Conservation (phyloP, 1,284 basidiomycete genomes). For the Mrakiaceae sp. region DNA sequence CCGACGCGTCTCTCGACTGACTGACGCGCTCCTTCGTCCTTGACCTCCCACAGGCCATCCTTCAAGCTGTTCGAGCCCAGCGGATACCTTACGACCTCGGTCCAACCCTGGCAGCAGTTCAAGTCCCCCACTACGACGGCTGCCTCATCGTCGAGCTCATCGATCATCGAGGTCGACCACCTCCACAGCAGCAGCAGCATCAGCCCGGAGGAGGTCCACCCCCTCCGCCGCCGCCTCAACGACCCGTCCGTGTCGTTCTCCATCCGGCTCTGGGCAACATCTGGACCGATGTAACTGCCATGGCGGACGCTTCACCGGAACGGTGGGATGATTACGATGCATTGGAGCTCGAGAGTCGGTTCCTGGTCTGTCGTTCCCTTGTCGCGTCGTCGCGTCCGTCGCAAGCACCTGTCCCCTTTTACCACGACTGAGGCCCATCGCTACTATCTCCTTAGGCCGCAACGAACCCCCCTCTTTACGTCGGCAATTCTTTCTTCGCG, state of each 20-base stretch:
- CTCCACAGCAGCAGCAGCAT: background rate
- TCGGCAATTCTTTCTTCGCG: conserved; percentile 34
- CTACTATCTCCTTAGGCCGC: conserved; percentile 29
- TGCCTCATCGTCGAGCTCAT: conserved; percentile 37
- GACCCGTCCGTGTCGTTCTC: conserved; percentile 31
- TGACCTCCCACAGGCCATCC: conserved; percentile 27
- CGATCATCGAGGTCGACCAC: conserved; percentile 26
- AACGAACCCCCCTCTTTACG: conserved; percentile 34
- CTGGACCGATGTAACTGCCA: conserved; percentile 30
- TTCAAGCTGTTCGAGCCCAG: conserved; percentile 34
- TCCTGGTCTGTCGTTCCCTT: conserved; percentile 27
- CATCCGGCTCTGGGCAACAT: conserved; percentile 34
- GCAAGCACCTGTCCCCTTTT: conserved; percentile 16
- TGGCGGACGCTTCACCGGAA: conserved; percentile 29
- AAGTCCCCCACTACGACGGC: conserved; percentile 34
- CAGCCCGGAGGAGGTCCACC: background rate
- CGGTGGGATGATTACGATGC: conserved; percentile 32
- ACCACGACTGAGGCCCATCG: conserved; percentile 34
- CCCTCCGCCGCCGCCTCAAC: background rate
- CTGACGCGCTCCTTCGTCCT: background rate
- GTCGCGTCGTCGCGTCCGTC: background rate
- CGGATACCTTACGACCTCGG: conserved; percentile 33
- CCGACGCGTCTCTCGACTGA: too few species aligned
- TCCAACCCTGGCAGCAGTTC: conserved; percentile 30
- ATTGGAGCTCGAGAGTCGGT: conserved; percentile 34